Evolutionary conservation across 2,329 filamentous ascomycete species (phyloP).

Genomic region (Phaeosphaeriaceae sp.): DNA sequence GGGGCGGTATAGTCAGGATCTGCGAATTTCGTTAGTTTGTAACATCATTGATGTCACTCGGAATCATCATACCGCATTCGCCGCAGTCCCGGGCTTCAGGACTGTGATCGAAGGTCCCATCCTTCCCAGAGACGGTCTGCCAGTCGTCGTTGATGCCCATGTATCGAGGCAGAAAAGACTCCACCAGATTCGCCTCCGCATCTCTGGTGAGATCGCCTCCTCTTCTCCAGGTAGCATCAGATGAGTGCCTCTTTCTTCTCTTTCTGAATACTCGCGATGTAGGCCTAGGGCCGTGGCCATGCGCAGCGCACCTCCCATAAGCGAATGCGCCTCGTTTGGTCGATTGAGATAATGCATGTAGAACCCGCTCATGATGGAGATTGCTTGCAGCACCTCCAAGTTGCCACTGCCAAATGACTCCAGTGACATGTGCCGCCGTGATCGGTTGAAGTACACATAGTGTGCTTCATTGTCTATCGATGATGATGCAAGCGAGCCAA

Average conservation of each 20-base stretch:
- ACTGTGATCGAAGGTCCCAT: slow-evolving; percentile 51
- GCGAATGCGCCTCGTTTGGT: slow-evolving; percentile 77
- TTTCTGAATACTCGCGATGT: slow-evolving; percentile 68
- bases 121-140: slow-evolving; percentile 50
- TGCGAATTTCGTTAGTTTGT: slow-evolving; percentile 12
- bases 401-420: slow-evolving; percentile 74
- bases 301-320: slow-evolving; percentile 74
- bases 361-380: slow-evolving; percentile 76
- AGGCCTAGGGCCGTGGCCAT: slow-evolving; percentile 79
- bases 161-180: slow-evolving; percentile 54
- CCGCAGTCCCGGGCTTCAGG: slow-evolving; percentile 43
- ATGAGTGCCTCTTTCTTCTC: slow-evolving; percentile 24
- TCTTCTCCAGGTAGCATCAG: slow-evolving; percentile 34
- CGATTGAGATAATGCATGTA: slow-evolving; percentile 82
- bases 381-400: slow-evolving; percentile 75
- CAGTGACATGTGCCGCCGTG: slow-evolving; percentile 71
- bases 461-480: slow-evolving; percentile 71
- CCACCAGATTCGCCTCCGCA: slow-evolving; percentile 55
- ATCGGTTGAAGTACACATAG: slow-evolving; percentile 73
- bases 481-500: slow-evolving; percentile 75
- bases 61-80: slow-evolving; percentile 35
- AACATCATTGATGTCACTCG: neutral
- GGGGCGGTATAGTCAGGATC: slow-evolving; percentile 34
- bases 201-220: slow-evolving; percentile 49
- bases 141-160: slow-evolving; percentile 54